These are phyloP conservation scores for Phalaenopsis equestris DNA, from an alignment of 106 monocot species.

Conservation along the genomic window DNA sequence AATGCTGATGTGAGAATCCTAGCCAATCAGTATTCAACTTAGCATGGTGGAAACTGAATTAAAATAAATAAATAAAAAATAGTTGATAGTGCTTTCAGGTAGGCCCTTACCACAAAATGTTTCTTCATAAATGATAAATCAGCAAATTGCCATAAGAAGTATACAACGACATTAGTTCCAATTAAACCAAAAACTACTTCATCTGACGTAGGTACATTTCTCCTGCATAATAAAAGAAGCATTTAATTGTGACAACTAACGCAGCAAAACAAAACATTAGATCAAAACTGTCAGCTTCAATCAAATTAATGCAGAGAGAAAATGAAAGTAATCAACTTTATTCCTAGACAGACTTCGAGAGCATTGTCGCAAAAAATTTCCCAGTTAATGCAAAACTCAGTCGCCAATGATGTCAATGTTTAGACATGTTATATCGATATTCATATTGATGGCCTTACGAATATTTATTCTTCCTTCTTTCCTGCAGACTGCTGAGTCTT, in stretches of 20 bases:
- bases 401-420: too few relatives aligned
- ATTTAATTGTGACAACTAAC: not conserved
- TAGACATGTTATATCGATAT: too few relatives aligned
- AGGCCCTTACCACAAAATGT: constrained; percentile 56
- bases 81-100: not conserved
- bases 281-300: too few relatives aligned
- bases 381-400: too few relatives aligned
- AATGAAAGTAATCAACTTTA: too few relatives aligned
- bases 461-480: too few relatives aligned
- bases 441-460: too few relatives aligned
- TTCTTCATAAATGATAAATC: constrained; percentile 69
- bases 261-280: too few relatives aligned
- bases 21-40: not conserved
- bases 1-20: not conserved
- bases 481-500: too few relatives aligned
- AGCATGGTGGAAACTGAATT: not conserved
- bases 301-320: too few relatives aligned
- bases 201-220: constrained; percentile 42
- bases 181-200: constrained; percentile 46
- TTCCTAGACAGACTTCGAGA: too few relatives aligned
- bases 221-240: constrained; percentile 33
- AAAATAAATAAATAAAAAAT: not conserved
- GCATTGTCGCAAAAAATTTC: too few relatives aligned
- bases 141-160: constrained; percentile 60
- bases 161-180: constrained; percentile 78